Percentiles rank a stretch among this genome's conserved stretches.
Conservation (phyloP, 106 monocot genomes). For the Alisma plantagoaquatica region DNA sequence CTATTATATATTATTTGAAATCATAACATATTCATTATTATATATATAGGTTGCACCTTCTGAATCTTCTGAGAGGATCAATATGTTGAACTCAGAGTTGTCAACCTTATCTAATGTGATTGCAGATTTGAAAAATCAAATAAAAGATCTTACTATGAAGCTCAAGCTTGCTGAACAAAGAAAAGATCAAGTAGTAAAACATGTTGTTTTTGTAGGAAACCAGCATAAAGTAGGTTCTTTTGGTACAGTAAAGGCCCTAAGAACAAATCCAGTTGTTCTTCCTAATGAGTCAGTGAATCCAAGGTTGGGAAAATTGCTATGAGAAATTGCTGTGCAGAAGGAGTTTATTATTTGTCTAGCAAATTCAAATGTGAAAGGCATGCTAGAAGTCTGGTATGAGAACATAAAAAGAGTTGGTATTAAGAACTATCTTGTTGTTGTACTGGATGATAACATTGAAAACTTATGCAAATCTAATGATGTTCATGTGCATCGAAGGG, state of each 20-base stretch:
- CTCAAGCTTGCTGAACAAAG: slow-evolving; percentile 51
- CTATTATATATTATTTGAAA: too few species aligned
- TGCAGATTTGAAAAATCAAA: slow-evolving; percentile 57
- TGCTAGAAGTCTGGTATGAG: slow-evolving; percentile 62
- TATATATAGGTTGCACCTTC: too few species aligned
- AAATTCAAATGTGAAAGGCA: slow-evolving; percentile 67
- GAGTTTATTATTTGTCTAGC: slow-evolving; percentile 72
- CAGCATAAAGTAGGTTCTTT: slow-evolving; percentile 59
- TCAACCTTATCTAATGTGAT: slow-evolving; percentile 35
- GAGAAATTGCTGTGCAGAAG: slow-evolving; percentile 45
- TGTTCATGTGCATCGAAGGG: slow-evolving; percentile 59
- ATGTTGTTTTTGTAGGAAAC: slow-evolving; percentile 23
- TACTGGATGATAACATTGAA: slow-evolving; percentile 61
- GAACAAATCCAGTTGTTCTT: slow-evolving; percentile 49
- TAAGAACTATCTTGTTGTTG: slow-evolving; percentile 64
- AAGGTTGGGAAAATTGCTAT: slow-evolving; percentile 42
- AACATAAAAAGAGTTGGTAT: slow-evolving; percentile 70
- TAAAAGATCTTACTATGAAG: slow-evolving; percentile 40
- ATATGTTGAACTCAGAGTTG: slow-evolving; percentile 52
- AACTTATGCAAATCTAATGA: slow-evolving; percentile 49
- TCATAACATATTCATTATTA: too few species aligned
- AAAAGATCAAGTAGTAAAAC: slow-evolving; percentile 41
- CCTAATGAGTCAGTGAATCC: slow-evolving; percentile 75
- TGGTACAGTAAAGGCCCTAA: slow-evolving; percentile 54
- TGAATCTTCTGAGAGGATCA: slow-evolving; percentile 33